Evolutionary conservation across 306 rosid species (phyloP).

Genomic region (Fagus sylvatica): DNA sequence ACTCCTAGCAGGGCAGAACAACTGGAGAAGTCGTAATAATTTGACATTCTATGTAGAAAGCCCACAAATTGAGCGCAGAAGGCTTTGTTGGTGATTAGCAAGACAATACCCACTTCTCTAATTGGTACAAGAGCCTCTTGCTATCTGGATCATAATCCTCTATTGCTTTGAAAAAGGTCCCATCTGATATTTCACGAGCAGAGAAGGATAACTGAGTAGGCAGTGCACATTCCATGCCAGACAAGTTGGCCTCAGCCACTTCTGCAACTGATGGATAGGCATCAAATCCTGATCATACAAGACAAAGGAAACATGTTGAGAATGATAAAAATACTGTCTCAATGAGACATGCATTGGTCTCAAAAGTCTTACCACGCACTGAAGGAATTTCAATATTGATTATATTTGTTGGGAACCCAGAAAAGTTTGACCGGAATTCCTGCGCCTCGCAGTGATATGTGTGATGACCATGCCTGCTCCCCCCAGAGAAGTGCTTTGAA

Average conservation of each 20-base stretch:
- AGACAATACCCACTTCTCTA: conserved; percentile 65
- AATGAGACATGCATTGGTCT: conserved; percentile 22
- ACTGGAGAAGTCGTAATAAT: conserved; percentile 7
- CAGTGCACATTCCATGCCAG: conserved; percentile 84
- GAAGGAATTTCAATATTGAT: conserved; percentile 91
- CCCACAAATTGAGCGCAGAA: conserved; percentile 24
- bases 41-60: conserved; percentile 23
- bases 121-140: conserved; percentile 74
- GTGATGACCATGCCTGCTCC: conserved; percentile 31
- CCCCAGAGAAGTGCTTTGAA: conserved; percentile 66
- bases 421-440: conserved; percentile 56
- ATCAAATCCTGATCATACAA: conserved; percentile 54
- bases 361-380: conserved; percentile 51
- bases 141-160: conserved; percentile 94
- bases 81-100: conserved; percentile 10
- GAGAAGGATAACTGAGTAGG: conserved; percentile 95
- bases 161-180: conserved; percentile 90
- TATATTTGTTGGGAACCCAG: conserved; percentile 95
- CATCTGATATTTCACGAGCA: conserved; percentile 93
- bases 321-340: conserved; percentile 23
- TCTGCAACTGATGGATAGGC: conserved; percentile 78
- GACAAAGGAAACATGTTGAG: conserved; percentile 24
- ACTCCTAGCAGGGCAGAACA: conserved; percentile 6
- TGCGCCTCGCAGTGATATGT: conserved; percentile 73
- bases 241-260: conserved; percentile 53